A percentile compares a stretch with the other conserved stretches of the same genome.
phyloP scores from a whole-genome alignment of 306 rosid species.

The Lathyrus sativus region DNA sequence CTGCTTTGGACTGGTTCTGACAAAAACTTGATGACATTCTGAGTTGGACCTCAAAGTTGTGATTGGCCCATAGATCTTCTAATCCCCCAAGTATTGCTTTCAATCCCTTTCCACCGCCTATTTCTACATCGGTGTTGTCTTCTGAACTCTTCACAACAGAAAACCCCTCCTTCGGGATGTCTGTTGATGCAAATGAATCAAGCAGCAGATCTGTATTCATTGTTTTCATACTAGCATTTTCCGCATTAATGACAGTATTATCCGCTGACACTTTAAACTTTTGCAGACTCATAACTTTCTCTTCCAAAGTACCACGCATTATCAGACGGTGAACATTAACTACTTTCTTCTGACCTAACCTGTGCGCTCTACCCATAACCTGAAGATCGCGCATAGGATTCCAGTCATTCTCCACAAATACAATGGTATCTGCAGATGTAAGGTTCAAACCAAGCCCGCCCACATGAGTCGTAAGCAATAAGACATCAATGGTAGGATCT shows the following conservation, averaged over 20 bases:
- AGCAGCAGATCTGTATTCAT: conserved; percentile 98
- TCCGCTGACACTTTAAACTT: conserved; percentile 88
- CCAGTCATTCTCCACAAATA: conserved; percentile 99
- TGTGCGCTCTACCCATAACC: conserved; percentile 99
- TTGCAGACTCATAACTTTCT: no score
- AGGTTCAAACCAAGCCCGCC: conserved; percentile 98
- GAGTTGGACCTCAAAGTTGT: no score
- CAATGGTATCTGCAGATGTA: conserved; percentile 92
- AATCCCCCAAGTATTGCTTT: no score
- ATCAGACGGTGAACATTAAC: conserved; percentile 95
- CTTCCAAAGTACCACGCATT: conserved; percentile 98
- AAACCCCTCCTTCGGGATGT: no score
- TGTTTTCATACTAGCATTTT: conserved; percentile 95
- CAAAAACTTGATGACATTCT: no score
- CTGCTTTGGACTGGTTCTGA: no score
- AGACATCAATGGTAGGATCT: conserved; percentile 93
- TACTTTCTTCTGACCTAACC: conserved; percentile 93
- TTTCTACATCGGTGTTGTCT: no score
- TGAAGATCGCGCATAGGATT: conserved; percentile 98
- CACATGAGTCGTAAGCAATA: conserved; percentile 93
- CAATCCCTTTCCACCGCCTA: no score
- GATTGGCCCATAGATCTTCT: no score
- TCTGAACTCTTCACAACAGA: no score
- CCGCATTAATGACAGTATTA: conserved; percentile 91
- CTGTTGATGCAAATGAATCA: conserved; percentile 85